Conservation (phyloP, 352 stramenopile species). For the Plasmopara muralis region DNA sequence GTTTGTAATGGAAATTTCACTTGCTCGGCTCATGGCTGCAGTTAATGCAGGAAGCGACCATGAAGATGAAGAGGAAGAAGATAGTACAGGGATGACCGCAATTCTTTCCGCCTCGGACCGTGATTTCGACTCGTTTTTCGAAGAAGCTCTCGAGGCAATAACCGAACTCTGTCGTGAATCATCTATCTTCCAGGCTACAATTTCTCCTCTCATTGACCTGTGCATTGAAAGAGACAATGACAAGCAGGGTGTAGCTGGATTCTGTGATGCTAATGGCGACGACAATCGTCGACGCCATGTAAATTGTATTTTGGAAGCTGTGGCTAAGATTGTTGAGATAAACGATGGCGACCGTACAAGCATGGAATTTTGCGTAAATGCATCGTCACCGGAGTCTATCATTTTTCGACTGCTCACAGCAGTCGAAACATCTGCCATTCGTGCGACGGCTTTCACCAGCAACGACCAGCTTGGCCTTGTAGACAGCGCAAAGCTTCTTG, state of each 20-base stretch:
- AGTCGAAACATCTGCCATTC: constrained; percentile 48
- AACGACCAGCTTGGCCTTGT: constrained; percentile 18
- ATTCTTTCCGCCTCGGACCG: constrained; percentile 49
- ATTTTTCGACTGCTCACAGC: constrained; percentile 61
- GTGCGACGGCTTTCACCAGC: constrained; percentile 21
- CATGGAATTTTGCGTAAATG: constrained; percentile 77
- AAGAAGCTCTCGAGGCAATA: constrained; percentile 62
- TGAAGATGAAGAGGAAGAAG: constrained; percentile 27
- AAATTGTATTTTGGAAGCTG: constrained; percentile 50
- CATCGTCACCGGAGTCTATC: constrained; percentile 34
- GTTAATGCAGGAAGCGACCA: constrained; percentile 29
- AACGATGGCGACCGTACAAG: constrained; percentile 60
- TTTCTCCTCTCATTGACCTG: constrained; percentile 63
- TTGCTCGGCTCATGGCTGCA: constrained; percentile 62
- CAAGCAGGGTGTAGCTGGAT: constrained; percentile 18
- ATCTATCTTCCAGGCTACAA: constrained; percentile 74
- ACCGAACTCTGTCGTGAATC: constrained; percentile 66
- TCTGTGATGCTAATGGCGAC: constrained; percentile 31
- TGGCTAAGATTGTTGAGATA: constrained; percentile 76
- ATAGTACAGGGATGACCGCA: constrained; percentile 20
- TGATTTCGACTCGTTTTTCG: constrained; percentile 54
- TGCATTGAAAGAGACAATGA: constrained; percentile 30
- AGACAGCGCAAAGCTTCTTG: constrained; percentile 33
- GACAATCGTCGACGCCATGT: constrained; percentile 31
- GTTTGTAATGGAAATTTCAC: constrained; percentile 69